phyloP scores from a whole-genome alignment of 805 yeast genomes.

The Lachancea nothofagi region DNA sequence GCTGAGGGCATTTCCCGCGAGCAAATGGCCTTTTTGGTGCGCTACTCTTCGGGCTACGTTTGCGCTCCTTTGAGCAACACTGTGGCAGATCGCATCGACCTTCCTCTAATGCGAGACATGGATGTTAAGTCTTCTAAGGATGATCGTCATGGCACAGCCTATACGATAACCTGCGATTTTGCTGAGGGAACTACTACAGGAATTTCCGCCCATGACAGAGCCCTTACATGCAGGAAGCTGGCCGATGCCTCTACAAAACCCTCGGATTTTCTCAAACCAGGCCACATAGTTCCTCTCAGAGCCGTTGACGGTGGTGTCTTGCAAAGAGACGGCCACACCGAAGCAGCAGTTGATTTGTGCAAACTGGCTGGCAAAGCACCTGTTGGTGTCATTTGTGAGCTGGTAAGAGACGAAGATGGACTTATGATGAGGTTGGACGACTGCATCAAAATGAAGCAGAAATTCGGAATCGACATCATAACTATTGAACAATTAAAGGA shows the following conservation, averaged over 20 bases:
- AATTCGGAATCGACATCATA: constrained; percentile 61
- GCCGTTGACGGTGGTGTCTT: constrained; percentile 82
- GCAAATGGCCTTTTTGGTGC: constrained; percentile 90
- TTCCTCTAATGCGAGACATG: constrained; percentile 61
- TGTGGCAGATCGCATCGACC: constrained; percentile 71
- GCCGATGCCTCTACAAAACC: constrained; percentile 53
- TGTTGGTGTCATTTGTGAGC: constrained; percentile 89
- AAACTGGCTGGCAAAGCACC: constrained; percentile 70
- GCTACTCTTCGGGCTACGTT: constrained; percentile 83
- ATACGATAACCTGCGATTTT: constrained; percentile 86
- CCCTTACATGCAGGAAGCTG: constrained; percentile 67
- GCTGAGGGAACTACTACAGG: constrained; percentile 94
- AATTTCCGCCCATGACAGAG: constrained; percentile 90
- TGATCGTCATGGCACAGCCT: constrained; percentile 95
- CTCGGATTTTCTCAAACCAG: constrained; percentile 78
- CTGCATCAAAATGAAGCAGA: constrained; percentile 63
- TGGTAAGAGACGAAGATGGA: constrained; percentile 90
- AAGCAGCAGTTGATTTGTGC: constrained; percentile 90
- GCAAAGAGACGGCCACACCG: constrained; percentile 90
- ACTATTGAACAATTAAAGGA: constrained; percentile 67
- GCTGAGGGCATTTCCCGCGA: constrained; percentile 74
- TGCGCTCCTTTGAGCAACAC: constrained; percentile 81
- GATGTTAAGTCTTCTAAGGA: constrained; percentile 34
- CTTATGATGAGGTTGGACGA: constrained; percentile 91
- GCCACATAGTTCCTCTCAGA: constrained; percentile 88